phyloP scores from a whole-genome alignment of 1,284 basidiomycete genomes.

The Austroboletus niveus region DNA sequence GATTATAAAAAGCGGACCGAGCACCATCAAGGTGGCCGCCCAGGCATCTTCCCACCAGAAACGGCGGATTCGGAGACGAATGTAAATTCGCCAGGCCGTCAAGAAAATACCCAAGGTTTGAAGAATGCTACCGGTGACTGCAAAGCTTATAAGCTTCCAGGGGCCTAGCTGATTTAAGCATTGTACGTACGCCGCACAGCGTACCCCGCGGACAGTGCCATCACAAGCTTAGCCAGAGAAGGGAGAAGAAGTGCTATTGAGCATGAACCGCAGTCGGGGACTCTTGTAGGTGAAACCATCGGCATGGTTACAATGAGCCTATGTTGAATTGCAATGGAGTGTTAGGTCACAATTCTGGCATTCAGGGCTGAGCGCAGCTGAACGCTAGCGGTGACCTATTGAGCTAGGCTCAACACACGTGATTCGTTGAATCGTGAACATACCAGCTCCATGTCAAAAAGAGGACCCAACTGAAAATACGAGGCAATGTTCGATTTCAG shows the following conservation, averaged over 20 bases:
- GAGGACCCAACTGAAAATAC: no score
- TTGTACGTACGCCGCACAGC: slow-evolving; percentile 8
- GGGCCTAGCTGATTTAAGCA: background rate
- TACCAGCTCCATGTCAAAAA: no score
- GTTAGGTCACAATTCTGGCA: background rate
- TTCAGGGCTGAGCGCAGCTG: background rate
- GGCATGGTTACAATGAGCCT: background rate
- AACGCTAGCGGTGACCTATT: no score
- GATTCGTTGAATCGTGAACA: no score
- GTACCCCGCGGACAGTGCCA: slow-evolving; percentile 2
- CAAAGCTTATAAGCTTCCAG: background rate
- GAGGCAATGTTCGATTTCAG: no score
- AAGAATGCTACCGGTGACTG: slow-evolving; percentile 11
- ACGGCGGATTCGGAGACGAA: slow-evolving; percentile 22
- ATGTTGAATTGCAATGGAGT: background rate
- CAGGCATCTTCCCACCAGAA: slow-evolving; percentile 27
- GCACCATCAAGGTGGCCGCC: slow-evolving; percentile 13
- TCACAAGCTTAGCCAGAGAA: background rate
- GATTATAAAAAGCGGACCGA: slow-evolving; percentile 11
- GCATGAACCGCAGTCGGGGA: background rate
- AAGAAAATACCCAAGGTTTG: slow-evolving; percentile 17
- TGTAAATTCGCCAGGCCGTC: slow-evolving; percentile 21
- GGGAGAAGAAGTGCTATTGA: background rate
- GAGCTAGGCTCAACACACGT: no score
- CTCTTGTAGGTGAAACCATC: background rate